Conservation (phyloP, 1,139 yeast species). For the Diutina ranongensis region DNA sequence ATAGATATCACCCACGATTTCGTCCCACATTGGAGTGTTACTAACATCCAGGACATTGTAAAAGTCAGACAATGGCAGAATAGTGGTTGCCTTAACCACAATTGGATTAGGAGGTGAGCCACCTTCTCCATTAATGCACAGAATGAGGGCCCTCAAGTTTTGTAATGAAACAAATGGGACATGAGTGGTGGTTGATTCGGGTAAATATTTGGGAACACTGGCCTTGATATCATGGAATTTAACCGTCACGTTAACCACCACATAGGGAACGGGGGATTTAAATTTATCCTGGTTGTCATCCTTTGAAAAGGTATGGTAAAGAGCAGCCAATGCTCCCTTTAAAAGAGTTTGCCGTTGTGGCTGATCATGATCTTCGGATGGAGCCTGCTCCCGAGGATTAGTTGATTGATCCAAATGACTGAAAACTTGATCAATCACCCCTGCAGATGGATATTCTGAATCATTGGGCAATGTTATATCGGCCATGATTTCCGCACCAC, state of each 20-base stretch:
- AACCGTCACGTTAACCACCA: slow-evolving; percentile 53
- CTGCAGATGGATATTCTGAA: slow-evolving; percentile 11
- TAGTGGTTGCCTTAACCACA: slow-evolving; percentile 44
- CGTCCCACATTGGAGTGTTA: slow-evolving; percentile 41
- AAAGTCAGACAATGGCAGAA: slow-evolving; percentile 45
- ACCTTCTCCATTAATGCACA: slow-evolving; percentile 39
- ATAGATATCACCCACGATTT: slow-evolving; percentile 45
- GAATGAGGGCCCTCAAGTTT: slow-evolving; percentile 48
- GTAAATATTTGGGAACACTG: slow-evolving; percentile 38
- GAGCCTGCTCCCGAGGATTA: slow-evolving; percentile 9
- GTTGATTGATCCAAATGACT: neutral
- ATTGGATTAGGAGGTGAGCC: slow-evolving; percentile 18
- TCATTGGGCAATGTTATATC: slow-evolving; percentile 54
- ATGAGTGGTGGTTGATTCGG: slow-evolving; percentile 33
- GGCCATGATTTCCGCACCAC: slow-evolving; percentile 57
- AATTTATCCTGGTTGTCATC: slow-evolving; percentile 8
- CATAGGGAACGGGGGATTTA: slow-evolving; percentile 37
- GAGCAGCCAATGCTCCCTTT: slow-evolving; percentile 32
- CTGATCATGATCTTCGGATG: slow-evolving; percentile 7
- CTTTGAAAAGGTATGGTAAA: slow-evolving; percentile 29
- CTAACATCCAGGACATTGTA: slow-evolving; percentile 34
- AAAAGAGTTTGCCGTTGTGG: slow-evolving; percentile 16
- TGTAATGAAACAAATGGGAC: slow-evolving; percentile 47
- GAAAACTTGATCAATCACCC: neutral
- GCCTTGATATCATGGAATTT: slow-evolving; percentile 55